Evolutionary conservation across 2,329 filamentous ascomycete species (phyloP).

Genomic region (Hypocrella siamensis): DNA sequence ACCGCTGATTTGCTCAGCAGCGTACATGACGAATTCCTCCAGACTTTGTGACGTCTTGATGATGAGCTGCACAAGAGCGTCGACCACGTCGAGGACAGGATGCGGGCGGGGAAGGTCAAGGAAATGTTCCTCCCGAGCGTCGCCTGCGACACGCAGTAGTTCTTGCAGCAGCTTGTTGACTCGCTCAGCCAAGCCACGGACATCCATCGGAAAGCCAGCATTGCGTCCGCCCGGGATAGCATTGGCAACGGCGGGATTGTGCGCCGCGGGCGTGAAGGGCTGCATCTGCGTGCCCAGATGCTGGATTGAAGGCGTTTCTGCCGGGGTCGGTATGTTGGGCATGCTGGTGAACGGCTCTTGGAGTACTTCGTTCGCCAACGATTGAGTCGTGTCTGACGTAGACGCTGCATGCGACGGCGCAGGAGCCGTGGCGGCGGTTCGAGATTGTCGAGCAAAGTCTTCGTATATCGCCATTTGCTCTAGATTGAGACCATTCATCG

Average conservation of each 20-base stretch:
- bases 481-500: conserved; percentile 55
- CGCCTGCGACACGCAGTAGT: conserved; percentile 35
- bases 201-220: conserved; percentile 32
- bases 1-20: conserved; percentile 42
- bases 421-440: conserved; percentile 36
- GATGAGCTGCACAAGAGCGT: conserved; percentile 44
- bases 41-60: conserved; percentile 47
- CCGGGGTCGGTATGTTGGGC: conserved; percentile 40
- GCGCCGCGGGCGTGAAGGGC: conserved; percentile 35
- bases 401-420: conserved; percentile 40
- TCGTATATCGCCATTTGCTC: conserved; percentile 95
- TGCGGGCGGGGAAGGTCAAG: conserved; percentile 41
- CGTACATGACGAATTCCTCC: conserved; percentile 42
- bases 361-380: conserved; percentile 47
- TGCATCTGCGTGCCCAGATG: conserved; percentile 37
- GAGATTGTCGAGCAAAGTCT: conserved; percentile 79
- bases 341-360: conserved; percentile 44
- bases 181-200: conserved; percentile 34
- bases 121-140: conserved; percentile 43
- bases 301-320: conserved; percentile 41
- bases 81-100: conserved; percentile 44
- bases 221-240: conserved; percentile 34
- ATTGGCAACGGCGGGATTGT: conserved; percentile 19
- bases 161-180: conserved; percentile 43
- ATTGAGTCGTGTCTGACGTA: conserved; percentile 43